Percentiles rank a stretch among this genome's conserved stretches.
Evolutionary conservation across 2,329 filamentous ascomycete genomes (phyloP).

Genomic region (Scytalidium sp.): DNA sequence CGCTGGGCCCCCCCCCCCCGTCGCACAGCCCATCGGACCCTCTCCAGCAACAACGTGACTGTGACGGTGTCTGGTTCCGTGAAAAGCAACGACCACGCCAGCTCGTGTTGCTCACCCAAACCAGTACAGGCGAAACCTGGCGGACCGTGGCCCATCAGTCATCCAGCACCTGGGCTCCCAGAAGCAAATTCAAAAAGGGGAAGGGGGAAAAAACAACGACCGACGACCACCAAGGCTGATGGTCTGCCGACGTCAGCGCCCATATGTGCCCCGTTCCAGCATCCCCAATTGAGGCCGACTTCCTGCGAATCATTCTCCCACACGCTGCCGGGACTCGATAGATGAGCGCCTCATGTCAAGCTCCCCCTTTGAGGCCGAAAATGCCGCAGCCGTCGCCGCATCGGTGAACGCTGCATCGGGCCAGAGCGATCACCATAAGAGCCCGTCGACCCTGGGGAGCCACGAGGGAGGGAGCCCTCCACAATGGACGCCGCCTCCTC

Average conservation of each 20-base stretch:
- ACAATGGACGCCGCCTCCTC: neutral
- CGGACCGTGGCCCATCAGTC: no score
- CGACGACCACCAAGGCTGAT: no score
- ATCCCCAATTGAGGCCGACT: constrained; percentile 20
- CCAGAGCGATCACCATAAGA: constrained; percentile 10
- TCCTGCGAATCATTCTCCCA: constrained; percentile 26
- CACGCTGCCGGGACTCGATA: constrained; percentile 27
- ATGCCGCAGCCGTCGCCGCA: constrained; percentile 26
- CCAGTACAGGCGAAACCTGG: no score
- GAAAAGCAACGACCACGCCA: no score
- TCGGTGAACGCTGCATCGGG: constrained; percentile 22
- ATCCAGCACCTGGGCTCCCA: no score
- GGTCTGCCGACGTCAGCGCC: neutral
- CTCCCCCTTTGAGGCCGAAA: constrained; percentile 27
- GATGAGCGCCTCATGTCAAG: constrained; percentile 32
- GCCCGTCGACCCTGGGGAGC: neutral
- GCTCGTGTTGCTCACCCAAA: no score
- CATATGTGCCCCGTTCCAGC: neutral
- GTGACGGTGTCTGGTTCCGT: no score
- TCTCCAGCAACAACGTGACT: neutral
- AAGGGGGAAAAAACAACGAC: no score
- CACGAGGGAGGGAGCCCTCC: neutral
- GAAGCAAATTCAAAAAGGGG: neutral
- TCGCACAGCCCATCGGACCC: neutral
- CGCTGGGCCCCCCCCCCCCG: neutral